Base-by-base conservation (phyloP, 768 basidiomycete genomes). In the Omphalotus guepiniiformis region DNA sequence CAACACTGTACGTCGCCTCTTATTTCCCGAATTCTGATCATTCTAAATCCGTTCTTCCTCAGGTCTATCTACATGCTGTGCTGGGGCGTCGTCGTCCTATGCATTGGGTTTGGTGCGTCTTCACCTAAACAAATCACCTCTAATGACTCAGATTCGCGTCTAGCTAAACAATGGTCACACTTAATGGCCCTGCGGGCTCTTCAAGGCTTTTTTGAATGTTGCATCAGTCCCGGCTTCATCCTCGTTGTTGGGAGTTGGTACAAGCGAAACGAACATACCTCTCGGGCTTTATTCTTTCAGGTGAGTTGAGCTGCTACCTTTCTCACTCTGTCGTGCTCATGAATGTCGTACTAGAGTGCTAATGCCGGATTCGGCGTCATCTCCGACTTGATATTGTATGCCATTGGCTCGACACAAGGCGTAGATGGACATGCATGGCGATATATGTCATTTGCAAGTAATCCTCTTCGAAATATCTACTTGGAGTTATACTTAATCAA, bases 351-450 rank as follows among this genome's bases (percentile, higher is more conserved):
- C 23, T 36, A 50, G 35, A 35, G 30, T 22, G 50, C 50, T 19
- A 51, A 51, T 27, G 50, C 50, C 16, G 50, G 50, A 11, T 51
- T 51, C 23, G 50, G 50, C 30, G 30, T 51, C 15, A 46, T 51
- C 13, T 25, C 50, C 41, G 37, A 51, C 21, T 27, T 51, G 4
- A 47, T 36, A 25, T 22, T 47, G 1, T 47, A 47, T 26, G 45
- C 34, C 19, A 47, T 47, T 25, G 45, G 45, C 9, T 37, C 45
- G 7, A 21, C 38, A 18, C 34, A 47, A 26, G 21, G n/a, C 36
- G 25, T n/a, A 11, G 22, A 29, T 6, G 22, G 22, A 9, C 25
- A 47, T 19, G 32, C 45, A 23, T 47, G 45, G 45, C 19, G 45
- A 19, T 37, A 37, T 25, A 47, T 47, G 45, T 47, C 45, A 6